phyloP scores from a whole-genome alignment of 2,329 filamentous ascomycete species.

The Pseudogymnoascus sp. region DNA sequence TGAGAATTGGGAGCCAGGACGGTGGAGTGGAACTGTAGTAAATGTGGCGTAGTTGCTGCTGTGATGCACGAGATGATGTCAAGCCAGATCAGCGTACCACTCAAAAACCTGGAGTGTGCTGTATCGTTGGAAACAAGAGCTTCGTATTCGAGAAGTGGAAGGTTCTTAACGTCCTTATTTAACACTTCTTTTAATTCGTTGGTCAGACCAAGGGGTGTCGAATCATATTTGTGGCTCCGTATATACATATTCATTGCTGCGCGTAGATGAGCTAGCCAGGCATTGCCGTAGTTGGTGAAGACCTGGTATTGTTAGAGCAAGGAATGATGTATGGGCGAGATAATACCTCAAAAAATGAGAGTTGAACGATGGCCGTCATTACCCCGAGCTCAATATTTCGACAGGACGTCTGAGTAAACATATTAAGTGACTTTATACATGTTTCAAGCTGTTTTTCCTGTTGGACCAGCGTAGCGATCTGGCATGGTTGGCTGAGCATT shows the following conservation, averaged over 20 bases:
- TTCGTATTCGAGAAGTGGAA: slow-evolving; percentile 12
- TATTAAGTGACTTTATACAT: slow-evolving; percentile 25
- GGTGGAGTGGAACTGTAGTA: slow-evolving; percentile 33
- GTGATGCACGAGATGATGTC: slow-evolving; percentile 43
- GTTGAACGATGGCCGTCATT: slow-evolving; percentile 43
- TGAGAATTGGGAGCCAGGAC: slow-evolving; percentile 32
- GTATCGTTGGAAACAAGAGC: slow-evolving; percentile 36
- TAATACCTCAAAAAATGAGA: slow-evolving; percentile 42
- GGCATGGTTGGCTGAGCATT: slow-evolving; percentile 15
- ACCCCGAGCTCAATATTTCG: slow-evolving; percentile 26
- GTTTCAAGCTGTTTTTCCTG: slow-evolving; percentile 24
- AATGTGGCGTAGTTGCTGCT: slow-evolving; percentile 33
- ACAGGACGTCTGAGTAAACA: slow-evolving; percentile 11
- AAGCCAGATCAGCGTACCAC: slow-evolving; percentile 38
- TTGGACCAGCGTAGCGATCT: slow-evolving; percentile 11
- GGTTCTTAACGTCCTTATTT: neutral
- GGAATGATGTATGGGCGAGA: slow-evolving; percentile 23
- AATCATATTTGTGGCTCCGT: slow-evolving; percentile 8
- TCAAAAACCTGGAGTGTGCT: slow-evolving; percentile 36
- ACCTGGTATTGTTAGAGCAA: slow-evolving; percentile 38
- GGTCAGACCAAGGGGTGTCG: slow-evolving; percentile 7
- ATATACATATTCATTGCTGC: slow-evolving; percentile 18
- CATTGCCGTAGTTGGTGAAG: slow-evolving; percentile 32
- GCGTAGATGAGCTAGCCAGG: slow-evolving; percentile 21
- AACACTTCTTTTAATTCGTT: slow-evolving; percentile 10